Evolutionary conservation across 1,139 yeast species (phyloP).

Genomic region (Zygosaccharomyces pseudobailii): DNA sequence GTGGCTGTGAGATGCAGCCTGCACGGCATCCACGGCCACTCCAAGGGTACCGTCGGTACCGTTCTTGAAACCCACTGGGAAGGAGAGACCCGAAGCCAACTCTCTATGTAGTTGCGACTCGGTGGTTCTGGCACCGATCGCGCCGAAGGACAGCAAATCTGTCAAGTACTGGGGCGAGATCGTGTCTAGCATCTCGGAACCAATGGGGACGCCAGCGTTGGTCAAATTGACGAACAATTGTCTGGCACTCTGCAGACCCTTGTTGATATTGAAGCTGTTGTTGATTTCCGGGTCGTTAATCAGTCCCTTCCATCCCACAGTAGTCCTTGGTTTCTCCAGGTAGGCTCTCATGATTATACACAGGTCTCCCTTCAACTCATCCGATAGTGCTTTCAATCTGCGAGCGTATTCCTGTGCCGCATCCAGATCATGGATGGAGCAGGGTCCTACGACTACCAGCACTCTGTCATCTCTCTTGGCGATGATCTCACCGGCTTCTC

Average conservation of each 20-base stretch:
- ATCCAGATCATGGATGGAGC: slow-evolving; percentile 88
- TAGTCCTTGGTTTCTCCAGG: slow-evolving; percentile 96
- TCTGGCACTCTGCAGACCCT: slow-evolving; percentile 86
- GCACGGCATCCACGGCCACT: slow-evolving; percentile 91
- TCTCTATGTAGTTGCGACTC: slow-evolving; percentile 98
- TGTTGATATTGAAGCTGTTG: slow-evolving; percentile 88
- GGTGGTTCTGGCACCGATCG: slow-evolving; percentile 98
- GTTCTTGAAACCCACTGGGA: slow-evolving; percentile 98
- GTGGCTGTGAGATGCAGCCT: slow-evolving; percentile 88
- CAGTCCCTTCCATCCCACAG: slow-evolving; percentile 98
- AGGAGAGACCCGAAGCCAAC: slow-evolving; percentile 90
- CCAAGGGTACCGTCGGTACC: slow-evolving; percentile 95
- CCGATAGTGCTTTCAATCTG: slow-evolving; percentile 60
- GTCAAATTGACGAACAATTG: slow-evolving; percentile 83
- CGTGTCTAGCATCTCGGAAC: slow-evolving; percentile 96
- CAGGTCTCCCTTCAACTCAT: slow-evolving; percentile 68
- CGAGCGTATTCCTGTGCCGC: slow-evolving; percentile 86
- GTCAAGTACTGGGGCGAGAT: slow-evolving; percentile 96
- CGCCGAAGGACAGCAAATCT: slow-evolving; percentile 89
- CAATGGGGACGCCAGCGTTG: slow-evolving; percentile 75
- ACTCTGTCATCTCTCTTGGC: slow-evolving; percentile 74
- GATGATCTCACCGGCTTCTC: slow-evolving; percentile 67
- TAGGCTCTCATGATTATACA: slow-evolving; percentile 94
- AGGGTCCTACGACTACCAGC: slow-evolving; percentile 86
- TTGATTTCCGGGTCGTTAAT: slow-evolving; percentile 96